Base-by-base conservation (phyloP, 495 filamentous ascomycete species). In the Paragyromitra xinjiangensis region DNA sequence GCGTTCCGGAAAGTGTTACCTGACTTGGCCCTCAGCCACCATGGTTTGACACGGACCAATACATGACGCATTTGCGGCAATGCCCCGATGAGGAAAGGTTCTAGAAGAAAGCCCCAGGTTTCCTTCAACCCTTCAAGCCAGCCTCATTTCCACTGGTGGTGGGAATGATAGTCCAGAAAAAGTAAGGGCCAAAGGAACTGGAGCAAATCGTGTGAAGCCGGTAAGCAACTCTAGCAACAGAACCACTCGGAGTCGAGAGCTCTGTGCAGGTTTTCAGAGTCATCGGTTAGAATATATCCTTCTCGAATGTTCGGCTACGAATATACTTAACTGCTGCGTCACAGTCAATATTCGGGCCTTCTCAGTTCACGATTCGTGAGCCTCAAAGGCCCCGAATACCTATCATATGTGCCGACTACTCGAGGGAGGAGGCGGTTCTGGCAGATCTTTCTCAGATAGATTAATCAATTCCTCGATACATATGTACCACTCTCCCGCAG, bases 11-110 rank as follows among this genome's bases (percentile, higher is more conserved):
- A 81, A 77, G 62, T 80, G 79, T 78, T 80, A 67, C 72, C 78
- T 78, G 67, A 75, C 78, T 77, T 81, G 63, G 79, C 22, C 48
- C 64, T 66, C 65, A 68, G 78, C 78, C 78, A 80, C 79, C 50
- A 37, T 68, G 74, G 72, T 80, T 81, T 80, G 78, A 80, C 79
- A 80, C 70, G 78, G 77, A 80, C 78, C 70, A 80, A 48, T 65
- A 45, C 78, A 80, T 75, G 71, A 63, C 69, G 61, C 78, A 71
- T 61, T 56, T 59, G 61, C 73, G 69, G 73, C 69, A 45, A 81
- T 71, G 55, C 56, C 69, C 65, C 40, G 34, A 81, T 81, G 48
- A 74, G 78, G 79, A 81, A 77, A 67, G 55, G 67, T 81, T 81
- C 79, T 73, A 78, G 79, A 81, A 81, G 75, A 62, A 73, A 14